Conservation (phyloP, 1,139 yeast species). For the Geotrichum australiense region DNA sequence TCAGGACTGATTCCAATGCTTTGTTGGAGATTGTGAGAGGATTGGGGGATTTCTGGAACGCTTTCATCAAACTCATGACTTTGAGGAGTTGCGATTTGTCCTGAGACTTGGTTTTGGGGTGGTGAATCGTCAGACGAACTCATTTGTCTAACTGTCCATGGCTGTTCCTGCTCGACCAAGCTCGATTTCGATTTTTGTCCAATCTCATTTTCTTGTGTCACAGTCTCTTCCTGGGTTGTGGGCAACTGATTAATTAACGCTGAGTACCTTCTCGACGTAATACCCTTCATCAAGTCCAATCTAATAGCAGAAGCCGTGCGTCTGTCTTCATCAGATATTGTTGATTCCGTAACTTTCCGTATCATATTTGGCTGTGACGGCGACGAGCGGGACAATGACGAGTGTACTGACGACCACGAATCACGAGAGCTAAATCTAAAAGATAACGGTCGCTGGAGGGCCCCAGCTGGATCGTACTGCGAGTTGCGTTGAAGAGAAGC, state of each 20-base stretch:
- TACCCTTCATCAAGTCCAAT: constrained; percentile 19
- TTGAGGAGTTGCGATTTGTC: background rate
- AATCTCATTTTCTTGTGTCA: background rate
- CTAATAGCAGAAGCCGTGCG: constrained; percentile 17
- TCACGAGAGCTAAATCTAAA: background rate
- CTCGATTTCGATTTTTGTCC: background rate
- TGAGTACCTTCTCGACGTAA: constrained; percentile 19
- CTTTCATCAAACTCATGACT: too few species aligned
- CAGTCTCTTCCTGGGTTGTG: background rate
- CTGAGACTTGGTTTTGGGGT: background rate
- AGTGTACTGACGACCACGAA: background rate
- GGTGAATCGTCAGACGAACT: constrained; percentile 5
- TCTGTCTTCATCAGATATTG: background rate
- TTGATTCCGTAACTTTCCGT: background rate
- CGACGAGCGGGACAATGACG: background rate
- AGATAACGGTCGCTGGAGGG: background rate
- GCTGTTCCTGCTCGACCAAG: too few species aligned
- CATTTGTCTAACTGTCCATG: constrained; percentile 1
- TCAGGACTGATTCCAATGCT: too few species aligned
- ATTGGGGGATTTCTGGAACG: too few species aligned
- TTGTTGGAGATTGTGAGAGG: too few species aligned
- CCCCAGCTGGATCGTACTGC: background rate
- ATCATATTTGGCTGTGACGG: constrained; percentile 2
- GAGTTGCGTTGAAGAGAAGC: background rate
- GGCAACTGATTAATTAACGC: constrained; percentile 10